Base-by-base conservation (phyloP, 176 grass and related monocot genomes). In the Oryza officinalis region DNA sequence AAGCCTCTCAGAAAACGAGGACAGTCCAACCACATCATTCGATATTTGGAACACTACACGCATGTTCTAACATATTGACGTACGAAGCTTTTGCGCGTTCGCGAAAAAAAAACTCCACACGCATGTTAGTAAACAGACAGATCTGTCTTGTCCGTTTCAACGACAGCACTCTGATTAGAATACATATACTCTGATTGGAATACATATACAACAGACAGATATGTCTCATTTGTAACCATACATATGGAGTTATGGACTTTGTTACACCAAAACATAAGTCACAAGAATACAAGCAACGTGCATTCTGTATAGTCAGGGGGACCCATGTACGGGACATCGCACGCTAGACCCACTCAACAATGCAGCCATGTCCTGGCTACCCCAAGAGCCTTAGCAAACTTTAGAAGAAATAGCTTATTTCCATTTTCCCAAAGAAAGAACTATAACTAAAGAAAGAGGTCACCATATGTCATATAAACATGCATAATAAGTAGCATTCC, bases 271-370 rank as follows among this genome's bases (percentile, higher is more conserved):
- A 45, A 74, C 27, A 75, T 25, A 27, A 72, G 18, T 45, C 70
- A 75, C 64, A 69, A 60, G 81, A 76, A 74, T 41, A 76, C 15
- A 84, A 27, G 47, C 47, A 84, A 84, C 28, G 74, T 61, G 87
- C 7, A 22, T 22, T 57, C 14, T 72, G 66, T 70, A 26, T 11
- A 77, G 50, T 71, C 72, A 64, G 17, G 52, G 65, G 57, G 72
- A 28, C 13, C 43, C 87, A 57, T 57, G 18, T 27, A 87, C 10
- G 40, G 28, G 82, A 28, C 54, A 82, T 64, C 52, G 28, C 22
- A 63, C 3, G 10, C 57, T 61, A 41, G 40, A 41, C 10, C 40
- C 40, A 41, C 10, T 41, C 40, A 41, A 10, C 40, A 41, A 41
- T 41, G 10, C 40, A 41, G 40, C 63, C 15, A 60, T 89, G n/a